Conservation (phyloP, 495 filamentous ascomycete genomes). For the Lentithecium fluviatile region DNA sequence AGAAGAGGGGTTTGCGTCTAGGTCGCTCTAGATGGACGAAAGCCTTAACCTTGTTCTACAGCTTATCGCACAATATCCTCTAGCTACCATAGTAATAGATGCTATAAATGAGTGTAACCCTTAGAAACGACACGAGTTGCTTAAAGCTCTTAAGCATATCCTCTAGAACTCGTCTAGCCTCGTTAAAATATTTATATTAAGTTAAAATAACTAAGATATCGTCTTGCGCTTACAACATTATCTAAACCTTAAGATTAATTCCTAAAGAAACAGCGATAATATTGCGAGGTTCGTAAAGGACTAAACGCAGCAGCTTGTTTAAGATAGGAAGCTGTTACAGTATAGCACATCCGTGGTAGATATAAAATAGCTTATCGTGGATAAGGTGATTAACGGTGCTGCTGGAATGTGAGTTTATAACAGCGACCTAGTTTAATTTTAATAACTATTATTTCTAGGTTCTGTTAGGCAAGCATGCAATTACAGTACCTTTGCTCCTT, state of each 20-base stretch:
- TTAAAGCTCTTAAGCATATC: slow-evolving; percentile 41
- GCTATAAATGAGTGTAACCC: slow-evolving; percentile 50
- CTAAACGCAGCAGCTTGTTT: slow-evolving; percentile 31
- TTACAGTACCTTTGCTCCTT: slow-evolving; percentile 39
- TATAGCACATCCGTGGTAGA: background rate
- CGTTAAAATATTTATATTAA: slow-evolving; percentile 46
- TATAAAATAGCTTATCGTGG: slow-evolving; percentile 36
- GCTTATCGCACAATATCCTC: slow-evolving; percentile 19
- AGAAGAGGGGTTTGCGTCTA: slow-evolving; percentile 14
- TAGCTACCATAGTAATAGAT: slow-evolving; percentile 48
- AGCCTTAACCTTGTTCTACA: slow-evolving; percentile 15
- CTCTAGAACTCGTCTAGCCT: slow-evolving; percentile 35
- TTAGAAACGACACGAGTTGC: slow-evolving; percentile 36
- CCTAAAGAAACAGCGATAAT: slow-evolving; percentile 39
- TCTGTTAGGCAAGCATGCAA: slow-evolving; percentile 43
- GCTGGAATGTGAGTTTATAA: slow-evolving; percentile 42
- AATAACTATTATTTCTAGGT: slow-evolving; percentile 35
- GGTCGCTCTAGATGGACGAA: slow-evolving; percentile 7
- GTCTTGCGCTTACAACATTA: slow-evolving; percentile 25
- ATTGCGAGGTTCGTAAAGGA: slow-evolving; percentile 38
- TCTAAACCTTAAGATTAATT: slow-evolving; percentile 41
- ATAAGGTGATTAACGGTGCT: slow-evolving; percentile 32
- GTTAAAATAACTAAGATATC: slow-evolving; percentile 45
- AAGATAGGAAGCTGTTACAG: slow-evolving; percentile 9
- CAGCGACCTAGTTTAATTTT: background rate